Evolutionary conservation across 1,284 basidiomycete species (phyloP).

Genomic region (Papiliotrema fonsecae): DNA sequence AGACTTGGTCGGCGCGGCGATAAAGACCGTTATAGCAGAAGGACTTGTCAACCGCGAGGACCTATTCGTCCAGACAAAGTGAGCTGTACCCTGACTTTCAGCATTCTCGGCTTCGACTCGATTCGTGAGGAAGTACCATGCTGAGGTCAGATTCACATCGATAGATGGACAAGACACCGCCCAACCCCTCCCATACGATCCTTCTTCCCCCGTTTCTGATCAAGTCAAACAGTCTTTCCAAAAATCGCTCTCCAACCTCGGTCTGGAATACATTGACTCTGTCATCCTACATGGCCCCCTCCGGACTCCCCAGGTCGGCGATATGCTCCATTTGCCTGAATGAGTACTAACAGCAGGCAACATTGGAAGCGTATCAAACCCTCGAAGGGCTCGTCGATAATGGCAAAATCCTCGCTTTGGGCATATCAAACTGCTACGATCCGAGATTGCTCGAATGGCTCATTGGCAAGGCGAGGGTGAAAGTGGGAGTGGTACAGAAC

Average conservation of each 20-base stretch:
- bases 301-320: conserved; percentile 49
- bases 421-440: conserved; percentile 72
- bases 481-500: conserved; percentile 70
- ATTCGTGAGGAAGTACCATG: background rate
- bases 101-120: background rate
- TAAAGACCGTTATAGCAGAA: conserved; percentile 54
- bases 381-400: conserved; percentile 60
- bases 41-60: conserved; percentile 59
- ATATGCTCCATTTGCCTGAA: background rate
- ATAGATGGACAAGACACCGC: conserved; percentile 63
- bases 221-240: conserved; percentile 64
- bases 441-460: conserved; percentile 55
- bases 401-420: conserved; percentile 61
- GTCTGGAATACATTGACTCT: conserved; percentile 65
- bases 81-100: conserved; percentile 2
- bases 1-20: conserved; percentile 68
- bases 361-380: conserved; percentile 61
- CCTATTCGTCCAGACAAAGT: conserved; percentile 74
- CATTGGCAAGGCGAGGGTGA: conserved; percentile 49
- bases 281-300: conserved; percentile 73
- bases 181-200: conserved; percentile 68
- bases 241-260: conserved; percentile 62
- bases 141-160: conserved; percentile 59
- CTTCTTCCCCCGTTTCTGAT: conserved; percentile 53
- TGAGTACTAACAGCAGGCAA: conserved; percentile 46